Base-by-base conservation (phyloP, 495 filamentous ascomycete genomes). In the Trichodelitschia bisporula region DNA sequence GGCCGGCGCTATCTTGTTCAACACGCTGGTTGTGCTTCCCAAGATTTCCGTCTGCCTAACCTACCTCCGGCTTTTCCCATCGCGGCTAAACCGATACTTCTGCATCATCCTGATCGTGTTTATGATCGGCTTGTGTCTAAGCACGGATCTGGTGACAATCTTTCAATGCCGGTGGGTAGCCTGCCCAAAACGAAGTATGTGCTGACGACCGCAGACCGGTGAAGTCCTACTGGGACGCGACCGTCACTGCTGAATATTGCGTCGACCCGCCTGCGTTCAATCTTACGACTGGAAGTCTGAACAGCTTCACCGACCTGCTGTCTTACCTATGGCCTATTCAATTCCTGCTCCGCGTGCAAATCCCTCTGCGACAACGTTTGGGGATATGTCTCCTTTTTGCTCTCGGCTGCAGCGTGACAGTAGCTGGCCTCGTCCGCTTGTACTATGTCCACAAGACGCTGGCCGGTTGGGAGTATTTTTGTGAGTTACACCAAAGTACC, bases 161-260 rank as follows among this genome's bases (percentile, higher is more conserved):
- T 36, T 39, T 12, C 33, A 39, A 18, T 39, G 37, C 37, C 13
- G 4, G 37, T 36, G n/a, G n/a, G n/a, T n/a, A n/a, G n/a, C n/a
- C n/a, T n/a, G n/a, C n/a, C n/a, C n/a, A n/a, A n/a, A n/a, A n/a
- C n/a, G n/a, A n/a, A n/a, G n/a, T n/a, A n/a, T n/a, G n/a, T n/a
- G n/a, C n/a, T n/a, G n/a, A n/a, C n/a, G n/a, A n/a, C n/a, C n/a
- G 8, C 15, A 15, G 15, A 4, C 5, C 15, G 13, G 18, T 36
- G 4, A 28, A 39, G 28, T 15, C 27, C 9, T 36, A 27, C 18
- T 39, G 37, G 33, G 20, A 12, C 4, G 15, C 23, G 9, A 24
- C 28, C 5, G 4, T 17, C 23, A 32, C 33, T 16, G 32, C 33
- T 4, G 23, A 35, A 13, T 32, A 32, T 20, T 39, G 37, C 20